Conservation (phyloP, 1,284 basidiomycete genomes). For the Ganoderma lucidum region DNA sequence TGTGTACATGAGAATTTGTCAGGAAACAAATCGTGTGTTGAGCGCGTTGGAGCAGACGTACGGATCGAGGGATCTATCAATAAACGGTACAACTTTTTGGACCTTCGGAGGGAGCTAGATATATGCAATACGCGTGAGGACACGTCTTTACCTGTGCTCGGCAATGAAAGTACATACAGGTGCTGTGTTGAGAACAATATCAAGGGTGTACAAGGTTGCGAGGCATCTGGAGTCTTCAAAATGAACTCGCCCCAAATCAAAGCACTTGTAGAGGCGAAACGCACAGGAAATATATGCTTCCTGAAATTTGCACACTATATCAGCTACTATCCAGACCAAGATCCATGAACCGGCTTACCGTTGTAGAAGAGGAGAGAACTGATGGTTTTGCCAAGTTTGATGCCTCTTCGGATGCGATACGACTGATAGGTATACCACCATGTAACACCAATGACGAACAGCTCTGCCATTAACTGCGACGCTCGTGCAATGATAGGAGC, state of each 20-base stretch:
- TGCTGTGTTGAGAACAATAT: neutral
- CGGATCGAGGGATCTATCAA: no score
- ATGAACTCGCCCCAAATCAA: neutral
- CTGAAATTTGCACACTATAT: neutral
- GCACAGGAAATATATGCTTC: neutral
- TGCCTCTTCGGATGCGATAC: neutral
- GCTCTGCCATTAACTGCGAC: neutral
- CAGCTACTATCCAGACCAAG: neutral
- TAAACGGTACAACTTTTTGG: no score
- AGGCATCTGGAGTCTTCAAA: neutral
- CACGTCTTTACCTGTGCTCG: neutral
- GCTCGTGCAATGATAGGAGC: neutral
- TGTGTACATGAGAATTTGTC: neutral
- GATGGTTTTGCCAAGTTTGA: neutral
- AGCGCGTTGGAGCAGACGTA: no score
- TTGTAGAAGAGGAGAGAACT: conserved; percentile 3
- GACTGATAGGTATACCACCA: neutral
- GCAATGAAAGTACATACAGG: neutral
- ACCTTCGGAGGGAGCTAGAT: no score
- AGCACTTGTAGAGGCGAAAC: neutral
- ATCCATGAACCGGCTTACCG: neutral
- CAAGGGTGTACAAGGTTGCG: neutral
- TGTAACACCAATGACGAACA: neutral
- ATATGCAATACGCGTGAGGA: no score
- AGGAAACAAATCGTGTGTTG: no score